Percentiles rank a stretch among this genome's conserved stretches.
Evolutionary conservation across 768 basidiomycete genomes (phyloP).

Genomic region (Panaeolus cyanescens): DNA sequence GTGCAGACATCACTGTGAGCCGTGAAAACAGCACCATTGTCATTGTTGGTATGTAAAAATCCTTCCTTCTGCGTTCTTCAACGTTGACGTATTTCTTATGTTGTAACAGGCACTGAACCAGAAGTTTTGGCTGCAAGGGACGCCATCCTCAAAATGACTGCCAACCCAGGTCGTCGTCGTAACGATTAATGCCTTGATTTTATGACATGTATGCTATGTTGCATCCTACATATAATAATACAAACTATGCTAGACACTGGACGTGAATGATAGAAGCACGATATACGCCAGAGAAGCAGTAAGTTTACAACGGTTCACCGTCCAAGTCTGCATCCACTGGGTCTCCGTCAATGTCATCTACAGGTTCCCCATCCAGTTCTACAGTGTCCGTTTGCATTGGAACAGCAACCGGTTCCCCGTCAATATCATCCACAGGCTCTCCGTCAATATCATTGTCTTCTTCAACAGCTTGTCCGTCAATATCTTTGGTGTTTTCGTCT

Average conservation of each 20-base stretch:
- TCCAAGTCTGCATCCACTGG: slow-evolving; percentile 49
- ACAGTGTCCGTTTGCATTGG: slow-evolving; percentile 29
- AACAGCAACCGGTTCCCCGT: slow-evolving; percentile 42
- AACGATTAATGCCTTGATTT: slow-evolving; percentile 26
- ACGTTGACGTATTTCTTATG: slow-evolving; percentile 5
- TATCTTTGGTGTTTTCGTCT: slow-evolving; percentile 34
- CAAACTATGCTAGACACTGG: slow-evolving; percentile 8
- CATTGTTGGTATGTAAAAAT: slow-evolving; percentile 68
- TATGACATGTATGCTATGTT: neutral
- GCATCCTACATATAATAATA: neutral
- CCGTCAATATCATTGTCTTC: slow-evolving; percentile 38
- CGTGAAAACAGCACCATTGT: slow-evolving; percentile 86
- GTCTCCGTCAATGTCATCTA: slow-evolving; percentile 33
- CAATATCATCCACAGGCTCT: slow-evolving; percentile 30
- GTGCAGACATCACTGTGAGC: slow-evolving; percentile 90
- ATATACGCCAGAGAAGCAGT: too few species aligned
- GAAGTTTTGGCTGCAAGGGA: slow-evolving; percentile 76
- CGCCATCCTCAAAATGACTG: slow-evolving; percentile 65
- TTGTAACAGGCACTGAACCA: slow-evolving; percentile 58
- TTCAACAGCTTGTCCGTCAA: slow-evolving; percentile 14
- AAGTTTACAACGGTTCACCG: slow-evolving; percentile 38
- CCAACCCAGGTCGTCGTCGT: slow-evolving; percentile 45
- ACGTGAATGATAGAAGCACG: slow-evolving; percentile 6
- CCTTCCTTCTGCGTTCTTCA: neutral
- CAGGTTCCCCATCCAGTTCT: slow-evolving; percentile 39